Base-by-base conservation (phyloP, 2,329 filamentous ascomycete species). In the Colletotrichum sp. region DNA sequence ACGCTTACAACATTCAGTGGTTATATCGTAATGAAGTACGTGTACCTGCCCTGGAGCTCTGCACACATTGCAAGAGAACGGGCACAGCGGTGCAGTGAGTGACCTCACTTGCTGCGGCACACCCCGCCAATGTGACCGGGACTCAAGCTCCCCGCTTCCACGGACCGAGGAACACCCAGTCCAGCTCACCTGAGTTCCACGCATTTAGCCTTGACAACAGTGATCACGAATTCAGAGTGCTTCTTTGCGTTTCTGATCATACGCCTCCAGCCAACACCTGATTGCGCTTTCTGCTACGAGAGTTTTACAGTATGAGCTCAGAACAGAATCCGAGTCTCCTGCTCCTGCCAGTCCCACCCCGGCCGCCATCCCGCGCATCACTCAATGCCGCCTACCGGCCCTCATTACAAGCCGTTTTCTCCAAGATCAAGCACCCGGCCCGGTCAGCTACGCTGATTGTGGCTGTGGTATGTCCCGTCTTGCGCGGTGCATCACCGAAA, bases 381-480 rank as follows among this genome's bases (percentile, higher is more conserved):
- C 86, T 95, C 77, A 88, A 87, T 76, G 88, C 89, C 34, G 90
- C 91, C 59, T 95, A 95, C 81, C 88, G 89, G 39, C 87, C 88
- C n/a, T 85, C 92, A 4, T 83, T 95, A 57, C 88, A 88, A 68
- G 86, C 88, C 12, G 88, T 89, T 60, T 87, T 94, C 76, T 82
- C 87, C 24, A 87, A 85, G 64, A 83, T 93, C 24, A 88, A 86
- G 64, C 80, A 83, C 13, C 80, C 84, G 13, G 69, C 83, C 71
- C 79, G 81, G n/a, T 80, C 85, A 5, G 78, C 85, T 3, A 84
- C 82, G 1, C 86, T 92, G 6, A 83, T 89, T 80, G 80, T 90
- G 83, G 94, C 92, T 3, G 83, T 98, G 49, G 89, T 90, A 3
- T 90, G 90, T 64, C 91, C 93, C 3, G 87, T 93, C 68, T 88